Evolutionary conservation across 1,139 yeast species (phyloP), one percentile per base, ranked within the genome.

Genomic region (Scheffersomyces segobiensis): DNA sequence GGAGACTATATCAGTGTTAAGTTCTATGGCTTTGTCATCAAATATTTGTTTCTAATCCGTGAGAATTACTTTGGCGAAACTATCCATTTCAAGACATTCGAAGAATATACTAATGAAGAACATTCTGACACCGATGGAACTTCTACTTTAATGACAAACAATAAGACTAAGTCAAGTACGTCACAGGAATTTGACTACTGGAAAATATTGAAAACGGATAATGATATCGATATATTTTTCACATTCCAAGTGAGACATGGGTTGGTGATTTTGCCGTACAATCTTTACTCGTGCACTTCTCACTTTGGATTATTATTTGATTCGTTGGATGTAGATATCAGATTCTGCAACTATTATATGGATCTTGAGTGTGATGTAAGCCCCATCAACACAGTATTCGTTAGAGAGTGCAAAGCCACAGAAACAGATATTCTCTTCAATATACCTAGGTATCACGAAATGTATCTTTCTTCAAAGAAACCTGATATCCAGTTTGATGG

Each of bases 271-370:
- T 69, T 95, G 4, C 98, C 99, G 0, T 84, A 85, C 42, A 84
- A 88, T 61, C 73, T 92, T 10, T 93, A 91, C 67, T 87, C 88
- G 58, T 81, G 87, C 46, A 76, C 80, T 19, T 82, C 90, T 0
- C 89, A 88, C 67, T 68, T 90, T 48, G 86, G 89, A 0, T 70
- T 93, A 1, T 81, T 82, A 49, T 88, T 92, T 67, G 87, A 87
- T 46, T 78, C 83, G 46, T 76, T 93, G 54, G 93, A 88, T 65
- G 83, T 91, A 47, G 98, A 93, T 67, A 78, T 91, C 49, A 78
- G 98, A 56, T 90, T 92, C 71, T 89, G 95, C n/a, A 91, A 92
- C 65, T 93, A 89, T 70, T 95, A 93, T 69, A 92, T 93, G 97
- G 97, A 91, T 69, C 72, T 88, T 69, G 88, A 87, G 63, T 87